These are phyloP conservation scores for Pythium vanterpoolii DNA, from an alignment of 352 stramenopile genomes.

Conservation along the genomic window DNA sequence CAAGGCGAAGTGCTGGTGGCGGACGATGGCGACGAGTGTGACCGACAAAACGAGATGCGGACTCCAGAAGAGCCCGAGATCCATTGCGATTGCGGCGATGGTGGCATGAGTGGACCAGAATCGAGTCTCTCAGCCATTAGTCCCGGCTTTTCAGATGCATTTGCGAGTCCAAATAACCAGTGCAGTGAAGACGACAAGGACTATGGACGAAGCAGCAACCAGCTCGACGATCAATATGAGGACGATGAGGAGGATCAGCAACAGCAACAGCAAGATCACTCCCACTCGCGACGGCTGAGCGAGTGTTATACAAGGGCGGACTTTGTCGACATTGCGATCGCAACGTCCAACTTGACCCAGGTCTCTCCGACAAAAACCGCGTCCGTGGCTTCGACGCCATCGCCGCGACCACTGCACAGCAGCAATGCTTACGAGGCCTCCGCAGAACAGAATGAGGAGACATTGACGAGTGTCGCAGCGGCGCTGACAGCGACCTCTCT, in stretches of 20 bases:
- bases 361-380: neutral
- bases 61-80: conserved; percentile 4
- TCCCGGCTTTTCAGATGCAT: conserved; percentile 5
- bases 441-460: neutral
- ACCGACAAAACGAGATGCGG: conserved; percentile 1
- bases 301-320: conserved; percentile 8
- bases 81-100: conserved; percentile 5
- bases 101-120: neutral
- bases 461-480: neutral
- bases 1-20: neutral
- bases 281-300: conserved; percentile 15
- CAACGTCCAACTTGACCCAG: neutral
- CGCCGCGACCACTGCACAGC: neutral
- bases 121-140: conserved; percentile 12
- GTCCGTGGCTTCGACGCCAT: conserved; percentile 14
- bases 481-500: neutral
- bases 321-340: neutral
- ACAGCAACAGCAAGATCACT: neutral
- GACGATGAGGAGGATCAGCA: conserved; percentile 13
- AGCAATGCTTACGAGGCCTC: too few relatives aligned
- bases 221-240: conserved; percentile 27
- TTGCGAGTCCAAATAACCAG: conserved; percentile 13
- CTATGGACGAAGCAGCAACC: conserved; percentile 36
- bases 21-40: neutral
- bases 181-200: conserved; percentile 22